Percentiles rank a stretch among this genome's conserved stretches.
Conservation (phyloP, 768 basidiomycete species). For the Lentinula guzmanii region DNA sequence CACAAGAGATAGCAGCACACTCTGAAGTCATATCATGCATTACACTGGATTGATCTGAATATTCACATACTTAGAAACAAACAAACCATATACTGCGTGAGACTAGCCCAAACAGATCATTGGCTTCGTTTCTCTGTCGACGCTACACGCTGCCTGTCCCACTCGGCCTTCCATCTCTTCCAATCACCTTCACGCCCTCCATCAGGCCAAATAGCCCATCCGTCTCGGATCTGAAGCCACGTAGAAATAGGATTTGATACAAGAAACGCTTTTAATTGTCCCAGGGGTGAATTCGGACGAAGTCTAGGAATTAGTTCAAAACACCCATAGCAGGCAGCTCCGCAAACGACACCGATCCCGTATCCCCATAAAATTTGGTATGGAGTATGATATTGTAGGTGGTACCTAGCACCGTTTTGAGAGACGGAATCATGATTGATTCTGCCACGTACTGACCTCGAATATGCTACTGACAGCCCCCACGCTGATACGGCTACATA, state of each 20-base stretch:
- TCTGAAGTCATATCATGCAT: too few relatives aligned
- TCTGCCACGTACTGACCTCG: conserved; percentile 42
- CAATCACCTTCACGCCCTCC: conserved; percentile 74
- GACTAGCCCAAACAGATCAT: not conserved
- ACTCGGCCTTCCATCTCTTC: conserved; percentile 55
- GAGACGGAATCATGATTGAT: not conserved
- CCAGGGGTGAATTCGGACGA: conserved; percentile 49
- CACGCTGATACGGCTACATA: conserved; percentile 48
- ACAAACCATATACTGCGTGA: too few relatives aligned
- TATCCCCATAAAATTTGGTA: conserved; percentile 74
- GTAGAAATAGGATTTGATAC: conserved; percentile 49
- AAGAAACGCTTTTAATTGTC: conserved; percentile 39
- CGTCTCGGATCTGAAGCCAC: conserved; percentile 73
- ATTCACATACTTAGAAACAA: too few relatives aligned
- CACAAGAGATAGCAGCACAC: too few relatives aligned
- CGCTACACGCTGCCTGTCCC: conserved; percentile 31
- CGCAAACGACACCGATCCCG: conserved; percentile 53
- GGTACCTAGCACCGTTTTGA: conserved; percentile 36
- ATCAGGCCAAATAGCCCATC: conserved; percentile 78
- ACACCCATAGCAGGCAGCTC: conserved; percentile 45
- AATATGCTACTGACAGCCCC: conserved; percentile 70
- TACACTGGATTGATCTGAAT: too few relatives aligned
- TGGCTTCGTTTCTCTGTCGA: not conserved
- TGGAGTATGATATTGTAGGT: conserved; percentile 70
- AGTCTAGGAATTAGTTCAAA: conserved; percentile 53